Evolutionary conservation across 176 grass and related monocot genomes (phyloP).

Genomic region (Cocos nucifera): DNA sequence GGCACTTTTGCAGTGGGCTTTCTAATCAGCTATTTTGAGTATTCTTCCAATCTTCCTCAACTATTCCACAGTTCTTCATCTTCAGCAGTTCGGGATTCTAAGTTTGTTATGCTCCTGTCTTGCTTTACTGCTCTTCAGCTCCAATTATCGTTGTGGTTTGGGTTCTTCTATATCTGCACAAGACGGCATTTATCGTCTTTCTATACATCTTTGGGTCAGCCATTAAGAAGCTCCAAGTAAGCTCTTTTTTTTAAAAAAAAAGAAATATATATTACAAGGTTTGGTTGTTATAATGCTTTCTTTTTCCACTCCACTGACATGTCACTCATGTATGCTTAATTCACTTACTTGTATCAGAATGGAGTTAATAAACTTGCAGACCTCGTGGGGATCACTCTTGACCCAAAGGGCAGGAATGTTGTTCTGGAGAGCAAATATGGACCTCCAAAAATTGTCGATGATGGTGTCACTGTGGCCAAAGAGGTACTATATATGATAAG

Average conservation of each 20-base stretch:
- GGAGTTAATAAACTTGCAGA: slow-evolving; percentile 89
- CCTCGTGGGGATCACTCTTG: slow-evolving; percentile 77
- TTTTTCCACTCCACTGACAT: background rate
- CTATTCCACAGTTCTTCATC: too few relatives aligned
- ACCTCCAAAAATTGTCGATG: slow-evolving; percentile 84
- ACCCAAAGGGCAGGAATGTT: slow-evolving; percentile 90
- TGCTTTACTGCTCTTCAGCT: too few relatives aligned
- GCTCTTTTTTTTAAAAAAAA: background rate
- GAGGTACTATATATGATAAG: slow-evolving; percentile 3
- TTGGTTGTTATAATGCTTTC: background rate
- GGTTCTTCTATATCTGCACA: too few relatives aligned
- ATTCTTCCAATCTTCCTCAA: too few relatives aligned
- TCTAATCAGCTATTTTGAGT: too few relatives aligned
- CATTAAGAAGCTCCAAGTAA: slow-evolving; percentile 81
- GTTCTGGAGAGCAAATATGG: slow-evolving; percentile 95
- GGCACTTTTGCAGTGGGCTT: too few relatives aligned
- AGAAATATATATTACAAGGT: too few relatives aligned
- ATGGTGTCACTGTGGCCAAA: slow-evolving; percentile 37
- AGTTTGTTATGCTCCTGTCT: too few relatives aligned
- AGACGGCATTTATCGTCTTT: too few relatives aligned
- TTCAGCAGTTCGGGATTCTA: too few relatives aligned
- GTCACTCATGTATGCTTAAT: too few relatives aligned
- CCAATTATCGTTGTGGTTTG: too few relatives aligned
- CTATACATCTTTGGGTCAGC: slow-evolving; percentile 33
- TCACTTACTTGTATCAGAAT: slow-evolving; percentile 20